Conservation (phyloP, 495 filamentous ascomycete genomes). For the Xylaria castorea region DNA sequence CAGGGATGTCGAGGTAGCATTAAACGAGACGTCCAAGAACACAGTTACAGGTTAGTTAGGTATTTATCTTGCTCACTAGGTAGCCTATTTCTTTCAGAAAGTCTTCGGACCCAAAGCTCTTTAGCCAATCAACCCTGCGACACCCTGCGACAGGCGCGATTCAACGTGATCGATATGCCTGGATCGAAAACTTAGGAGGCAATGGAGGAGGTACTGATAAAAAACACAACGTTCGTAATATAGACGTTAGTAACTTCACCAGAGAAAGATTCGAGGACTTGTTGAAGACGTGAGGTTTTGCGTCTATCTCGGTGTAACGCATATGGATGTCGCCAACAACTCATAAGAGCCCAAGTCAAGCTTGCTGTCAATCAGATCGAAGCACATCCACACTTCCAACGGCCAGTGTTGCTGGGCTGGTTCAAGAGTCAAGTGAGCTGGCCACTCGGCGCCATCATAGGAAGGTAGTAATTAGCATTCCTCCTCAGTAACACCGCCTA, state of each 20-base stretch:
- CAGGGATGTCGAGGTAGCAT: conserved; percentile 52
- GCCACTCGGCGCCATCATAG: not conserved
- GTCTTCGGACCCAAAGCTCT: conserved; percentile 28
- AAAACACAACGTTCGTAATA: conserved; percentile 54
- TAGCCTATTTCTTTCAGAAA: conserved; percentile 46
- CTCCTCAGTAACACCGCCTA: not conserved
- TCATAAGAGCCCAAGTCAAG: conserved; percentile 35
- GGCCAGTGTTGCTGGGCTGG: conserved; percentile 54
- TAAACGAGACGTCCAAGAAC: conserved; percentile 57
- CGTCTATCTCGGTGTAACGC: conserved; percentile 6
- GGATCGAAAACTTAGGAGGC: conserved; percentile 47
- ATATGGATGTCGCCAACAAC: not conserved
- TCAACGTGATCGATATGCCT: conserved; percentile 35
- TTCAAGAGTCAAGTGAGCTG: conserved; percentile 49
- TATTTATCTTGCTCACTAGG: conserved; percentile 78
- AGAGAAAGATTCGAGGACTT: conserved; percentile 54
- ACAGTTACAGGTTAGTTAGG: conserved; percentile 63
- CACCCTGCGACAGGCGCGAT: conserved; percentile 37
- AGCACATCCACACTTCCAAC: conserved; percentile 65
- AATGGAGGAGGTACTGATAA: conserved; percentile 59
- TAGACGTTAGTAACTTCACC: conserved; percentile 65
- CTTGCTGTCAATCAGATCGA: conserved; percentile 70
- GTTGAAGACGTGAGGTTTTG: conserved; percentile 30
- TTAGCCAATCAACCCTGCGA: conserved; percentile 40
- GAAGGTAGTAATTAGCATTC: not conserved